These are phyloP conservation scores for Colletotrichum lindemuthianum DNA, from an alignment of 2,329 filamentous ascomycete species.

Conservation along the genomic window DNA sequence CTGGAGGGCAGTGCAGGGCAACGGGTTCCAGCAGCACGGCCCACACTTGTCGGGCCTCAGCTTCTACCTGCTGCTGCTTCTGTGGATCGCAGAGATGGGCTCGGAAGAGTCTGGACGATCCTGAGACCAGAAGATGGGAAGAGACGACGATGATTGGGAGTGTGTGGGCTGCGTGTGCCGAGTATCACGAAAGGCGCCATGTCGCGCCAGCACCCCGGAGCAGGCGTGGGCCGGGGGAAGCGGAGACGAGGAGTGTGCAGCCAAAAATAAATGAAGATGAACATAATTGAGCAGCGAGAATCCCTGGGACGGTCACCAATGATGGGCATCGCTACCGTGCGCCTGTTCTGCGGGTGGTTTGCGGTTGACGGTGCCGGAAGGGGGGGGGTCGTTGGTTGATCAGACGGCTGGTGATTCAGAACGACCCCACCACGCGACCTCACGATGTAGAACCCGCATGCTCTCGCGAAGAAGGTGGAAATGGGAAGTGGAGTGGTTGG, in stretches of 20 bases:
- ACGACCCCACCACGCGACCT: conserved; percentile 15
- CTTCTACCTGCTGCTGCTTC: background rate
- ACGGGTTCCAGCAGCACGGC: background rate
- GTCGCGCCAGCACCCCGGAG: conserved; percentile 32
- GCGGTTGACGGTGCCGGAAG: conserved; percentile 26
- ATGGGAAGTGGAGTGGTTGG: too few species aligned
- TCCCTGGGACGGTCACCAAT: background rate
- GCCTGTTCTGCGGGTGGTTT: background rate
- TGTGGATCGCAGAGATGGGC: background rate
- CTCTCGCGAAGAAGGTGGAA: too few species aligned
- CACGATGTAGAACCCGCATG: too few species aligned
- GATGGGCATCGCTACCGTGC: conserved; percentile 25
- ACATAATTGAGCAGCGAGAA: background rate
- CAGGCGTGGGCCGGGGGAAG: conserved; percentile 23
- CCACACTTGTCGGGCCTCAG: background rate
- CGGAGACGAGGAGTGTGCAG: conserved; percentile 10
- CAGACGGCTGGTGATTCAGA: conserved; percentile 34
- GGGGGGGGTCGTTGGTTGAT: conserved; percentile 24
- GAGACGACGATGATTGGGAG: conserved; percentile 8
- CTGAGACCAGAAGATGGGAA: conserved; percentile 7
- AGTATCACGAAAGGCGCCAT: conserved; percentile 31
- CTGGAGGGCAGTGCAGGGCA: conserved; percentile 26
- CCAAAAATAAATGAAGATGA: conserved; percentile 25
- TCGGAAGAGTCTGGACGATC: conserved; percentile 2
- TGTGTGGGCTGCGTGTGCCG: conserved; percentile 19